phyloP scores from a whole-genome alignment of 2,329 filamentous ascomycete species.

The Pseudocercospora pini-densiflorae region DNA sequence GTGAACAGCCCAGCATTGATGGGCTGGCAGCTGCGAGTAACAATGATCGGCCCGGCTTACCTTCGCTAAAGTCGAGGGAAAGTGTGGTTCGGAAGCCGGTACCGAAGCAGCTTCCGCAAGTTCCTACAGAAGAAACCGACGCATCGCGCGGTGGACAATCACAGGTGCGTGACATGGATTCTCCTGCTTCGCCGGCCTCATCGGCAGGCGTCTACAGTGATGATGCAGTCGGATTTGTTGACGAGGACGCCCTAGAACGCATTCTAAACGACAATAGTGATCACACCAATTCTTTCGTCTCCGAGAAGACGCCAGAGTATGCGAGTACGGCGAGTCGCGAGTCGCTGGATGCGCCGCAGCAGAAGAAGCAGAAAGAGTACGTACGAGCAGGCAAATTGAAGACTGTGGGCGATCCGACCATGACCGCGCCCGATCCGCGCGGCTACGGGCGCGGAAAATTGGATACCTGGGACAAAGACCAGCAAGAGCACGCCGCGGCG shows the following conservation, averaged over 20 bases:
- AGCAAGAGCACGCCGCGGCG: conserved; percentile 50
- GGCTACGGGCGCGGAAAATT: conserved; percentile 32
- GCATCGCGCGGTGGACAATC: conserved; percentile 20
- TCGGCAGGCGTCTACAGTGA: conserved; percentile 28
- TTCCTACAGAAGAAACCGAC: conserved; percentile 19
- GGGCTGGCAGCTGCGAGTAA: conserved; percentile 16
- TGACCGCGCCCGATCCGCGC: conserved; percentile 43
- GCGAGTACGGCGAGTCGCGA: conserved; percentile 64
- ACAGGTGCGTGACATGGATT: conserved; percentile 30
- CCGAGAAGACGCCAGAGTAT: conserved; percentile 72
- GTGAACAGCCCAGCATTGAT: conserved; percentile 25
- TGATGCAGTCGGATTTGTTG: conserved; percentile 42
- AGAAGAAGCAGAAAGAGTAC: conserved; percentile 59
- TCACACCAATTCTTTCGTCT: conserved; percentile 25
- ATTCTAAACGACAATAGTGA: conserved; percentile 38
- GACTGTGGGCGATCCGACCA: conserved; percentile 66
- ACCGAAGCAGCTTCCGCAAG: conserved; percentile 22
- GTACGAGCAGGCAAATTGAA: conserved; percentile 80
- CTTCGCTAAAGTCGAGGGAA: conserved; percentile 30
- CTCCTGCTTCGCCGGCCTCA: conserved; percentile 30
- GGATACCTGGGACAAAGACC: conserved; percentile 42
- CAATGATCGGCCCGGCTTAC: conserved; percentile 30
- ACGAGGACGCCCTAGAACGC: conserved; percentile 50
- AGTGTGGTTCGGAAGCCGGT: conserved; percentile 39
- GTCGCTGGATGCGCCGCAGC: conserved; percentile 48